phyloP scores from a whole-genome alignment of 2,329 filamentous ascomycete genomes.

The Arthrobotrys entomopaga region DNA sequence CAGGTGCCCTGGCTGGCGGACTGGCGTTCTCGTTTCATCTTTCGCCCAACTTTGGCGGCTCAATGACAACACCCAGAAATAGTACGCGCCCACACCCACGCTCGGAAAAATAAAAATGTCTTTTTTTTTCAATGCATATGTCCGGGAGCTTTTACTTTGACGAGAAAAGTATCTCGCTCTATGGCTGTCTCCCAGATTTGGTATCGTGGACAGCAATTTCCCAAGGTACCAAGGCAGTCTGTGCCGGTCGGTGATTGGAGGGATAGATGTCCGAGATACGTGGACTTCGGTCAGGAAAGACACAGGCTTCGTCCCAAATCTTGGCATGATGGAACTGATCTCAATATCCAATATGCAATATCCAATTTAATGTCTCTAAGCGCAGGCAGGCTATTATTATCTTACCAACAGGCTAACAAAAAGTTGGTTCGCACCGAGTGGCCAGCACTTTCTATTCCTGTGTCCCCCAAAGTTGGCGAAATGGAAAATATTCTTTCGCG shows the following conservation, averaged over 20 bases:
- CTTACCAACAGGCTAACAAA: slow-evolving; percentile 10
- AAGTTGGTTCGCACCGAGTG: background rate
- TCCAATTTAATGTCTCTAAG: slow-evolving; percentile 44
- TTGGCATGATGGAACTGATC: slow-evolving; percentile 6
- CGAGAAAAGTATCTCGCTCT: background rate
- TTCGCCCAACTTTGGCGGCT: slow-evolving; percentile 39
- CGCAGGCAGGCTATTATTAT: slow-evolving; percentile 53
- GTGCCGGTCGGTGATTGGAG: slow-evolving; percentile 38
- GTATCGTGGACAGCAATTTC: slow-evolving; percentile 27
- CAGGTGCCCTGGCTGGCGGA: too few species aligned
- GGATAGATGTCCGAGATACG: slow-evolving; percentile 18
- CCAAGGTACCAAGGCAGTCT: slow-evolving; percentile 10
- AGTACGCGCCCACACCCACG: slow-evolving; percentile 54
- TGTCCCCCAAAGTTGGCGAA: background rate
- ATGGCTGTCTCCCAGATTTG: slow-evolving; percentile 1
- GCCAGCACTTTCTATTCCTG: slow-evolving; percentile 17
- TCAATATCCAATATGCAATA: slow-evolving; percentile 14
- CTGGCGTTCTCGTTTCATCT: slow-evolving; percentile 39
- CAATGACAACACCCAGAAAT: slow-evolving; percentile 53
- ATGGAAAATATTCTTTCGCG: background rate
- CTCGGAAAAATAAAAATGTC: slow-evolving; percentile 15
- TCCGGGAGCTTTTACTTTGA: background rate
- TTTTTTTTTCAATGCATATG: background rate
- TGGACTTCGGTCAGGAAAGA: too few species aligned
- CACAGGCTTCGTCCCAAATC: background rate